These are phyloP conservation scores for Salvia rosmarinus DNA, from an alignment of 257 asterid species.

Conservation along the genomic window DNA sequence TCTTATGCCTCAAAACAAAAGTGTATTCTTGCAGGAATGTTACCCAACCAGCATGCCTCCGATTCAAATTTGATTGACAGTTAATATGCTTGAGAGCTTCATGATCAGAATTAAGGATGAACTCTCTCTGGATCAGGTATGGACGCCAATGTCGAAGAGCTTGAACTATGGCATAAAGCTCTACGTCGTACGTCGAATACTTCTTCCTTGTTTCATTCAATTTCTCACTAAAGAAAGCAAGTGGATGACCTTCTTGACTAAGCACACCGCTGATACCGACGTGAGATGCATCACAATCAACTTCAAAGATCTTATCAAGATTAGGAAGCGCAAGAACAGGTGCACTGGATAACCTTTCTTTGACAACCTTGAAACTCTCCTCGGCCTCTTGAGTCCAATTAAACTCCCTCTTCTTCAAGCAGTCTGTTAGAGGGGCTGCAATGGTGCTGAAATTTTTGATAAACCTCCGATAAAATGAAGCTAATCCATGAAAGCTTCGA, in stretches of 20 bases:
- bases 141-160: not conserved
- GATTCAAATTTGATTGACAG: not conserved
- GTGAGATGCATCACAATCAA: not conserved
- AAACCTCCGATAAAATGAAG: not conserved
- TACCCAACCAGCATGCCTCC: constrained; percentile 5
- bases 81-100: constrained; percentile 11
- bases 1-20: not conserved
- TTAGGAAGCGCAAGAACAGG: not conserved
- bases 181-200: not conserved
- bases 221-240: not conserved
- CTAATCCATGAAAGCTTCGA: not conserved
- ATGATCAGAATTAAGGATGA: constrained; percentile 13
- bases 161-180: constrained; percentile 4
- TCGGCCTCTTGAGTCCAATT: not conserved
- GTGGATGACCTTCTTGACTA: not conserved
- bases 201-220: not conserved
- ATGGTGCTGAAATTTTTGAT: not conserved
- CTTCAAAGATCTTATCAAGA: not conserved
- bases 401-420: not conserved
- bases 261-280: not conserved
- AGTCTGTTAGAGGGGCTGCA: not conserved
- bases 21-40: not conserved
- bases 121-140: not conserved
- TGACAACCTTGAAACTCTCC: not conserved
- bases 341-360: not conserved